Conservation (phyloP, 2,329 filamentous ascomycete species). For the Lachnellula subtilissima region DNA sequence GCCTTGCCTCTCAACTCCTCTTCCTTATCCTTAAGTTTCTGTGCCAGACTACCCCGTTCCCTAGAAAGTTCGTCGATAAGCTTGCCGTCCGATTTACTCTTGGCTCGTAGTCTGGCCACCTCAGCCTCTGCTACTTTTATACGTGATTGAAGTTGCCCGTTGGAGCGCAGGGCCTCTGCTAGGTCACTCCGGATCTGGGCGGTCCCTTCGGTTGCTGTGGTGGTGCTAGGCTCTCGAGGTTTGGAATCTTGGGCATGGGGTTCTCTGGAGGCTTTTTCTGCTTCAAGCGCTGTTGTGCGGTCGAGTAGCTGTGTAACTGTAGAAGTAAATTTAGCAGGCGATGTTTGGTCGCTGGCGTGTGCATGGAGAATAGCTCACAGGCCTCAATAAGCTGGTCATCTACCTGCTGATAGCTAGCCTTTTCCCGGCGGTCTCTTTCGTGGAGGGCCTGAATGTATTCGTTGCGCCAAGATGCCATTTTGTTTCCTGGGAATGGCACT, state of each 20-base stretch:
- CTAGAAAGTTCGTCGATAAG: conserved; percentile 57
- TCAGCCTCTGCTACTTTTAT: conserved; percentile 60
- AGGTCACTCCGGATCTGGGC: conserved; percentile 64
- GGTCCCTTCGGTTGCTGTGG: conserved; percentile 27
- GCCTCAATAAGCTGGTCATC: conserved; percentile 68
- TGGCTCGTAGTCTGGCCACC: conserved; percentile 56
- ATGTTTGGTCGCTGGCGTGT: neutral
- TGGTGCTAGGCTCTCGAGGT: conserved; percentile 24
- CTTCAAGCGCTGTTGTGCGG: conserved; percentile 59
- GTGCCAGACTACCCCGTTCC: conserved; percentile 57
- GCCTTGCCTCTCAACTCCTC: conserved; percentile 82
- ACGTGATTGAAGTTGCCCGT: conserved; percentile 60
- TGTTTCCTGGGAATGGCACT: conserved; percentile 6
- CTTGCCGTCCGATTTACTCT: conserved; percentile 54
- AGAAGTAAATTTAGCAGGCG: conserved; percentile 8
- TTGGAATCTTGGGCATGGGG: conserved; percentile 27
- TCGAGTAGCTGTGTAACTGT: conserved; percentile 64
- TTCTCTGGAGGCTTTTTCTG: conserved; percentile 44
- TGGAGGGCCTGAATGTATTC: conserved; percentile 74
- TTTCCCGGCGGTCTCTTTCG: conserved; percentile 65
- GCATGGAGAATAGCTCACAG: conserved; percentile 51
- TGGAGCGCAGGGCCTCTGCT: conserved; percentile 70
- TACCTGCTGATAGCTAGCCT: conserved; percentile 52
- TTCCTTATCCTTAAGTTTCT: conserved; percentile 72
- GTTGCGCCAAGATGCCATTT: conserved; percentile 57